Base-by-base conservation (phyloP, 768 basidiomycete genomes). In the Asterophora lycoperdoides region DNA sequence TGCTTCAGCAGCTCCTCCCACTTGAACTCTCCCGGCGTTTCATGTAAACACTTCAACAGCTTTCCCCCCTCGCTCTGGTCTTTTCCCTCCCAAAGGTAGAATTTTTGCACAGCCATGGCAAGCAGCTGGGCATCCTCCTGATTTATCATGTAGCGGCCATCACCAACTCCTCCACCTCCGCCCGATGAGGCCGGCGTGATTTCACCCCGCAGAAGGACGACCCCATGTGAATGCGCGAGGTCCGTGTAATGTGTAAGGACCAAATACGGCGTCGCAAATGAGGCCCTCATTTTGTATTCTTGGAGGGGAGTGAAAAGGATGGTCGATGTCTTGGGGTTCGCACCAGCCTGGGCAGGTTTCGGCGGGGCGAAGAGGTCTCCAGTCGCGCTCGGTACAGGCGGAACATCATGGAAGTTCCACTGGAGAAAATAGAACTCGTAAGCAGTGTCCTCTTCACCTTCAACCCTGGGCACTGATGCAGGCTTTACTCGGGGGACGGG, bases 171-270 rank as follows among this genome's bases (percentile, higher is more conserved):
- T 26, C 65, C 67, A 19, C 62, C 61, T 26, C 65, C 67, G 19
- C 62, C 64, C 14, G 72, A 64, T 11, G 80, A 66, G 1, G 83
- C 76, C 1, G 89, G 83, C 0, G 92, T 92, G 51, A 97, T 84
- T 68, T 97, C 94, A 17, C 95, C 96, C 14, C 93, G 76, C 67
- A 98, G 73, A 4, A 99, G 79, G 2, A 97, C 90, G 38, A 88
- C 64, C 9, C 81, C 83, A 59, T 97, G 92, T 4, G 87, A 83
- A 20, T 76, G 65, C 1, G 84, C 80, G 5, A 99, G 70, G 59
- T 98, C 94, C 42, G 94, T 86, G 67, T 98, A 97, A 65, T 90
- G 82, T 4, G 94, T 97, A 33, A 97, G 60, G 18, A 89, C 87
- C 19, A 99, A 76, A 62, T 92, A 89, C 1, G 95, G 94, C 4